Percentiles rank a stretch among this genome's conserved stretches.
These are phyloP conservation scores for Megacollybia platyphylla DNA, from an alignment of 1,284 basidiomycete species.

Conservation along the genomic window DNA sequence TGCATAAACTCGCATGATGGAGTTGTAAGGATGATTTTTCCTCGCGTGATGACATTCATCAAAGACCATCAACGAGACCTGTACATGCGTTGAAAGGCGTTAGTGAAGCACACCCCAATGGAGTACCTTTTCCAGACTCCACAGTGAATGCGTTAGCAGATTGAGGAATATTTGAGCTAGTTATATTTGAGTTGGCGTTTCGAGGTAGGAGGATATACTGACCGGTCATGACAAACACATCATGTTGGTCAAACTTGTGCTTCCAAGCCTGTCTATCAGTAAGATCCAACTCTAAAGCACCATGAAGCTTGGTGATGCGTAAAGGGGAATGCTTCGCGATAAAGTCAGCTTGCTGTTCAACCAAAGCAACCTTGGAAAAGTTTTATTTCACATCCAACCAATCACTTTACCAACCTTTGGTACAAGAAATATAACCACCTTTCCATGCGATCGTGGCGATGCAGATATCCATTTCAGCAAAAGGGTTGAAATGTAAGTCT, in stretches of 20 bases:
- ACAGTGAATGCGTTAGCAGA: constrained; percentile 66
- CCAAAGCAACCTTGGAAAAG: constrained; percentile 42
- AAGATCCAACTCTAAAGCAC: constrained; percentile 51
- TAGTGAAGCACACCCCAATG: background rate
- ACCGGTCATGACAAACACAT: constrained; percentile 80
- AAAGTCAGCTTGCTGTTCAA: constrained; percentile 67
- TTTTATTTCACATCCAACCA: too few species aligned
- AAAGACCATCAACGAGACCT: constrained; percentile 70
- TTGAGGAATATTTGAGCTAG: constrained; percentile 74
- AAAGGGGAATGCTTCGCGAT: constrained; percentile 53
- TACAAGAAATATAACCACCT: constrained; percentile 61
- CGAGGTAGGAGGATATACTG: constrained; percentile 7
- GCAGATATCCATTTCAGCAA: constrained; percentile 64
- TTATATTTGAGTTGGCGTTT: background rate
- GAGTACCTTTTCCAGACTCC: constrained; percentile 48
- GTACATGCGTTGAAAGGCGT: background rate
- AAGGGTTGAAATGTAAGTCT: constrained; percentile 72
- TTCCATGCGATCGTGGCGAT: constrained; percentile 30
- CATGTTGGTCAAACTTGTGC: constrained; percentile 42
- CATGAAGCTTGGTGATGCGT: constrained; percentile 53
- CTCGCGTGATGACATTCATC: constrained; percentile 76
- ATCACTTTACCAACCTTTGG: constrained; percentile 29
- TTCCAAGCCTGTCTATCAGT: constrained; percentile 57
- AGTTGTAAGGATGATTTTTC: constrained; percentile 72
- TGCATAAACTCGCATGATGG: constrained; percentile 70